These are phyloP conservation scores for Morella rubra DNA, from an alignment of 306 rosid genomes.

Conservation along the genomic window DNA sequence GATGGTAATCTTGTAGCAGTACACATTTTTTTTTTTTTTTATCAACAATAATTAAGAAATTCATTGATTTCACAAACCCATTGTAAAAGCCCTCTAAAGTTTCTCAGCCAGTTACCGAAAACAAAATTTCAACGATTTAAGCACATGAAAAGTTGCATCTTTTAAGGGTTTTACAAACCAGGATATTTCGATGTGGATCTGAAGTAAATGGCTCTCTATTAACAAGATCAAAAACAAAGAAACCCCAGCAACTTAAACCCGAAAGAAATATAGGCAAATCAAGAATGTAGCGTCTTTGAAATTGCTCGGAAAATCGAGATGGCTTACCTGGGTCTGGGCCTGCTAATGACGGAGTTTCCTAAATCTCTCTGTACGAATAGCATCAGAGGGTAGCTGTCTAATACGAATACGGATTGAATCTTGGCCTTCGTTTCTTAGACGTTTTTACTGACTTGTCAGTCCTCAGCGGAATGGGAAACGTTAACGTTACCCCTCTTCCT, in stretches of 20 bases:
- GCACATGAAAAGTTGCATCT: neutral
- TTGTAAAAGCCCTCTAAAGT: neutral
- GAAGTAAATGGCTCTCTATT: neutral
- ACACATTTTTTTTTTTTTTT: neutral
- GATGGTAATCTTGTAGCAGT: neutral
- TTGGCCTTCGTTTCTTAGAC: neutral
- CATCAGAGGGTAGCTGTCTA: neutral
- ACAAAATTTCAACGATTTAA: neutral
- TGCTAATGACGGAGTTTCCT: neutral
- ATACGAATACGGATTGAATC: conserved; percentile 3
- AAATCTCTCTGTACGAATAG: neutral
- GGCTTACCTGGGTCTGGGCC: neutral
- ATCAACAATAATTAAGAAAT: neutral
- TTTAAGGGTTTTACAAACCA: neutral
- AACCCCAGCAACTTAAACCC: neutral
- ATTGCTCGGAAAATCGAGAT: neutral
- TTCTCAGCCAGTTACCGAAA: neutral
- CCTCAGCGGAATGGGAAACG: neutral
- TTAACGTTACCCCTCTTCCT: neutral
- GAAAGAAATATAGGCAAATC: neutral
- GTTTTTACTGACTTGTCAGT: neutral
- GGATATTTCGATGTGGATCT: neutral
- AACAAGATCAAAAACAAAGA: neutral
- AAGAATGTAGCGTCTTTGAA: neutral
- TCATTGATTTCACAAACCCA: neutral